Evolutionary conservation across 495 filamentous ascomycete genomes (phyloP).

Genomic region (Schizothecium vesticola): DNA sequence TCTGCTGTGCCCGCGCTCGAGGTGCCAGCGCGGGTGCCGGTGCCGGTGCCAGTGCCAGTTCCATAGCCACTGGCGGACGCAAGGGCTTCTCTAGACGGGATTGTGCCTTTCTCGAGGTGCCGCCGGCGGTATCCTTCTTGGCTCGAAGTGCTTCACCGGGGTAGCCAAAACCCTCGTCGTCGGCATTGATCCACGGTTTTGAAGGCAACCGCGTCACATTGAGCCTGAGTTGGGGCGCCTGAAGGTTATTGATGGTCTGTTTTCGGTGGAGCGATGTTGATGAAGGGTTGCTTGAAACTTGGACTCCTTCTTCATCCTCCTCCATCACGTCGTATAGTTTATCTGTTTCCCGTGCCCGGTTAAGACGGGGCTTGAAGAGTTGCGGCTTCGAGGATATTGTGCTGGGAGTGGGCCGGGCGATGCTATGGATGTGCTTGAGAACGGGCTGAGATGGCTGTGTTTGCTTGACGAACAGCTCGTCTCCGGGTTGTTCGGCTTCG

Average conservation of each 20-base stretch:
- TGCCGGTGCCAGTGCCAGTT: neutral
- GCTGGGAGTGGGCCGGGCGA: neutral
- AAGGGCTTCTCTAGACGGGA: neutral
- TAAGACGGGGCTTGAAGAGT: neutral
- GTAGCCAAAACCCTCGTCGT: neutral
- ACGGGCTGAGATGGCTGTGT: neutral
- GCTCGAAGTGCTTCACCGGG: neutral
- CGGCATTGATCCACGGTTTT: neutral
- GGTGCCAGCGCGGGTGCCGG: neutral
- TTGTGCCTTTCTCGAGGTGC: neutral
- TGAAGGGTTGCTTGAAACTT: neutral
- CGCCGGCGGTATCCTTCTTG: neutral
- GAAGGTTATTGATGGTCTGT: slow-evolving; percentile 3
- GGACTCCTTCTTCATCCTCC: neutral
- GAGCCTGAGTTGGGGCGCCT: neutral
- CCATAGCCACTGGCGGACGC: neutral
- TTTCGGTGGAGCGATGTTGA: neutral
- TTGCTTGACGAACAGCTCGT: neutral
- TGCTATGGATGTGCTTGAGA: neutral
- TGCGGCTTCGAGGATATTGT: neutral
- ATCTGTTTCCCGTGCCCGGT: neutral
- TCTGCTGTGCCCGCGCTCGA: neutral
- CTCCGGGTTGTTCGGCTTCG: neutral
- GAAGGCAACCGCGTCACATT: neutral
- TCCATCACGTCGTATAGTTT: neutral